phyloP scores from a whole-genome alignment of 1,284 basidiomycete species.

The Kwoniella shivajii region DNA sequence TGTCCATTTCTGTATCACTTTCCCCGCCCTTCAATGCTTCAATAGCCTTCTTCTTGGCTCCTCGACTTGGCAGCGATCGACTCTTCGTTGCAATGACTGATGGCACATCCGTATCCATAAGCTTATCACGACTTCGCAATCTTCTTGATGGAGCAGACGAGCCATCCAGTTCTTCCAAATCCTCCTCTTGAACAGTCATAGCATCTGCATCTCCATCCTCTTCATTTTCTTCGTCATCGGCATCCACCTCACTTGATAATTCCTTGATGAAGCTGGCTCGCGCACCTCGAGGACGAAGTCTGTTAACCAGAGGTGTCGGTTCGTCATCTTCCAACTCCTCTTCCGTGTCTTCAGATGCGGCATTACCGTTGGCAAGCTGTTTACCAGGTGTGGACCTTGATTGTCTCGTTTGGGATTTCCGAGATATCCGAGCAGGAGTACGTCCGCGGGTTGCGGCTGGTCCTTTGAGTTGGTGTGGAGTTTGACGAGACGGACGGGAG shows the following conservation, averaged over 20 bases:
- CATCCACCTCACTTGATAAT: constrained; percentile 48
- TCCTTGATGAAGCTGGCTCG: constrained; percentile 23
- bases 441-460: constrained; percentile 9
- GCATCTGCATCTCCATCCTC: constrained; percentile 45
- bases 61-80: constrained; percentile 18
- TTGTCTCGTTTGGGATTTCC: background rate
- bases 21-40: constrained; percentile 31
- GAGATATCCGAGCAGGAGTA: constrained; percentile 13
- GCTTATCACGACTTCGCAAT: constrained; percentile 10
- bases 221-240: constrained; percentile 53
- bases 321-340: constrained; percentile 60
- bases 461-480: constrained; percentile 17
- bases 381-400: constrained; percentile 1
- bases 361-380: constrained; percentile 1
- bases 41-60: constrained; percentile 33
- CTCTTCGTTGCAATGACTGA: background rate
- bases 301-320: constrained; percentile 62
- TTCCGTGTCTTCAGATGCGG: constrained; percentile 11
- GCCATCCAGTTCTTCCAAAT: constrained; percentile 21
- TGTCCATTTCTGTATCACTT: constrained; percentile 55
- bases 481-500: constrained; percentile 15
- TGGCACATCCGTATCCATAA: constrained; percentile 14
- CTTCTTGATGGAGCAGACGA: constrained; percentile 17
- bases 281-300: constrained; percentile 35
- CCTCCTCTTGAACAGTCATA: constrained; percentile 17